phyloP scores from a whole-genome alignment of 2,329 filamentous ascomycete species.

The Colletotrichum camelliae region DNA sequence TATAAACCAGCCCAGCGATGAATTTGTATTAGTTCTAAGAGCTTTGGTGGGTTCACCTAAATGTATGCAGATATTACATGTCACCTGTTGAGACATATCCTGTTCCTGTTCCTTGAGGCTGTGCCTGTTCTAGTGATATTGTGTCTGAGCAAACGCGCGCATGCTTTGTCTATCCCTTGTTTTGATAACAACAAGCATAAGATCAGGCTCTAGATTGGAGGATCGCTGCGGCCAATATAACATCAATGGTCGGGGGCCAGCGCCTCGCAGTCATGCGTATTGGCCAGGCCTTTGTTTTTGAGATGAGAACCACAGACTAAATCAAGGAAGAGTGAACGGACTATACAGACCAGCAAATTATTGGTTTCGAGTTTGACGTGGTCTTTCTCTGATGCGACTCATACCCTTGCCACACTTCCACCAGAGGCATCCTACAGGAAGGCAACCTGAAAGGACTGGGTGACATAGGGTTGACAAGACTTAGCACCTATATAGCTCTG shows the following conservation, averaged over 20 bases:
- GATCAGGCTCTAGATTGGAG: neutral
- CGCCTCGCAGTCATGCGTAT: neutral
- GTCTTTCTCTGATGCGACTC: neutral
- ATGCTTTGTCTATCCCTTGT: neutral
- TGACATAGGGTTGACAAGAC: no score
- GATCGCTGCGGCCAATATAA: neutral
- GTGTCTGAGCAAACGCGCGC: neutral
- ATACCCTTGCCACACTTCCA: neutral
- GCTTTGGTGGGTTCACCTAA: no score
- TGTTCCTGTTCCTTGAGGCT: no score
- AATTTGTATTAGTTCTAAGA: no score
- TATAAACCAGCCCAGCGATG: no score
- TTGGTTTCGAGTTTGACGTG: no score
- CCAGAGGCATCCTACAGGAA: no score
- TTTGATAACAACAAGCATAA: neutral
- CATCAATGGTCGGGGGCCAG: neutral
- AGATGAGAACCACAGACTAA: neutral
- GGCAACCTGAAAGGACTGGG: no score
- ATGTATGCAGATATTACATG: no score
- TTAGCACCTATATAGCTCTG: no score
- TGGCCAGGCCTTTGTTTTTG: neutral
- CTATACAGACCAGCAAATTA: neutral
- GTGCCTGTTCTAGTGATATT: neutral
- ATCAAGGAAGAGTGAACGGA: neutral
- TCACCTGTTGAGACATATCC: no score